Base-by-base conservation (phyloP, 1,284 basidiomycete species). In the Athelia psychrophila region DNA sequence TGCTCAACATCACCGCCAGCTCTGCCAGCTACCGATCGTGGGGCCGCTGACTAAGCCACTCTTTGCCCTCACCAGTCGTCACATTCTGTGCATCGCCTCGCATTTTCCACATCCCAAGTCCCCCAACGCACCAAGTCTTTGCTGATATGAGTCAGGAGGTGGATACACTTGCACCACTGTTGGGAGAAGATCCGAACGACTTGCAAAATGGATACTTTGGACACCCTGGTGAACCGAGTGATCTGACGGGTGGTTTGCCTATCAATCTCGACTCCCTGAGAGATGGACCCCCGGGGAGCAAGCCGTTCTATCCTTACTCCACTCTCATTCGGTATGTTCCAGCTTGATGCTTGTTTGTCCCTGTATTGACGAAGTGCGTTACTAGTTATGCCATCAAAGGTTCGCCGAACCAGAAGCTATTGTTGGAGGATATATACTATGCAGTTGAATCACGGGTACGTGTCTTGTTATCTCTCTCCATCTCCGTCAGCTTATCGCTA, bases 281-380 rank as follows among this genome's bases (percentile, higher is more conserved):
- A 53, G 88, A 91, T 63, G 88, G 88, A 0, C 88, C 89, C 1
- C 88, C 88, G 8, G 88, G 88, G 45, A 90, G 83, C 66, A 91
- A 91, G 68, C 88, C 88, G 9, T 91, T 91, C 60, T 92, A 92
- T 64, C 90, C 89, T 3, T 92, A 92, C 64, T 91, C 89, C 5
- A 92, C 89, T 32, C 80, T 92, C 50, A 92, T 92, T 62, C 82
- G 89, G 89, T 91, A 64, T 54, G 83, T 75, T n/a, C n/a, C n/a
- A n/a, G n/a, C n/a, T n/a, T n/a, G n/a, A n/a, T n/a, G 38, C 12
- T 12, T 35, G 33, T 18, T 12, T 18, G 18, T 12, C 12, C 33
- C 33, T 12, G 12, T 18, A n/a, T n/a, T n/a, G n/a, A n/a, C n/a
- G n/a, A n/a, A n/a, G n/a, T n/a, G n/a, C n/a, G 27, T 30, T 13